Evolutionary conservation across 2,329 filamentous ascomycete genomes (phyloP).

Genomic region (Ceratocystis variospora): DNA sequence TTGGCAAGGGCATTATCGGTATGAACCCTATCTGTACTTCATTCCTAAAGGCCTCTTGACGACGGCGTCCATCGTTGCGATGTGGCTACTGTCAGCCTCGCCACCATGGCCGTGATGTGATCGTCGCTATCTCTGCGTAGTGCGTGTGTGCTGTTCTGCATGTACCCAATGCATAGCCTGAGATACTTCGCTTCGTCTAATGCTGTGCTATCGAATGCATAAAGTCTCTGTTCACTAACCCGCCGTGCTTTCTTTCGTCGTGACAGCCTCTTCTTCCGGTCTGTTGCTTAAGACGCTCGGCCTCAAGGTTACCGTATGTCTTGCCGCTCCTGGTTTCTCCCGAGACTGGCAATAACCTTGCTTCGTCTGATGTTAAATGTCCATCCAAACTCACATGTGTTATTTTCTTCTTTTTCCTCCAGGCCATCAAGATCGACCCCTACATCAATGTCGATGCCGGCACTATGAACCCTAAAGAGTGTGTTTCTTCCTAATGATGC

Average conservation of each 20-base stretch:
- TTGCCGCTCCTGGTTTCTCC: neutral
- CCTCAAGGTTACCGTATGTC: conserved; percentile 50
- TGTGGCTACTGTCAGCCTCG: neutral
- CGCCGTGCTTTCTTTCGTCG: neutral
- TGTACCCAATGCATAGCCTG: no score
- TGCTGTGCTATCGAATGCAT: neutral
- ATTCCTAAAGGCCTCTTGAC: no score
- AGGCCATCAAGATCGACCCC: conserved; percentile 37
- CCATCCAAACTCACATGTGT: conserved; percentile 56
- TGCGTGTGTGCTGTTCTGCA: no score
- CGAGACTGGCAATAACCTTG: neutral
- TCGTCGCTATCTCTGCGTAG: neutral
- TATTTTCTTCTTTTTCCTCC: conserved; percentile 36
- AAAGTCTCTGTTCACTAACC: neutral
- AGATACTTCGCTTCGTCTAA: neutral
- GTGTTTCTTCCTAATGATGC: conserved; percentile 16
- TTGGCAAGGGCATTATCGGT: conserved; percentile 32
- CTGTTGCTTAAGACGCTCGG: conserved; percentile 56
- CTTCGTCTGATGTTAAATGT: conserved; percentile 28
- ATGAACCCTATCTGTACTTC: conserved; percentile 1
- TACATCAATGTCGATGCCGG: conserved; percentile 32
- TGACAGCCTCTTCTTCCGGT: conserved; percentile 53
- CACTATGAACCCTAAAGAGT: conserved; percentile 30
- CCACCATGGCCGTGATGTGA: neutral
- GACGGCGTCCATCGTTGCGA: no score